Evolutionary conservation across 1,139 yeast genomes (phyloP).

Genomic region (Pichia cactophila): DNA sequence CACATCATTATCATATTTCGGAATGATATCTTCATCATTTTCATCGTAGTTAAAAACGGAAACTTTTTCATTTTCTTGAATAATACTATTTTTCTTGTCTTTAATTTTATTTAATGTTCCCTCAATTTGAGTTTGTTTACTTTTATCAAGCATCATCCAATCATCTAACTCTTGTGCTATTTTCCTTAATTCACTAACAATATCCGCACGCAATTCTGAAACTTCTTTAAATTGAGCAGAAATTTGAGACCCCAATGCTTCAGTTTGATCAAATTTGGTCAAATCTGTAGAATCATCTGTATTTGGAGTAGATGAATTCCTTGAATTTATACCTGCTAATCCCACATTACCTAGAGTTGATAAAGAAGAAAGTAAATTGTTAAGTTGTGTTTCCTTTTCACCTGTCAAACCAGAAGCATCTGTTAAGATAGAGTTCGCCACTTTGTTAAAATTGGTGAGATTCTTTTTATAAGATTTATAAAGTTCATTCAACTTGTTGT

Average conservation of each 20-base stretch:
- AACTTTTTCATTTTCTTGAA: conserved; percentile 5
- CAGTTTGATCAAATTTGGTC: conserved; percentile 1
- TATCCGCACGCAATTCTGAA: conserved; percentile 31
- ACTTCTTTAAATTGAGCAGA: conserved; percentile 24
- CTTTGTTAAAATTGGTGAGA: conserved; percentile 5
- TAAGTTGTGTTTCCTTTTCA: conserved; percentile 5
- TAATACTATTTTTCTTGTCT: conserved; percentile 9
- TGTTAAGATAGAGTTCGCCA: conserved; percentile 1
- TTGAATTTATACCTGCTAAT: not conserved
- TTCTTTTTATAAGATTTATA: conserved; percentile 6
- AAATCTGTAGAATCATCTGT: not conserved
- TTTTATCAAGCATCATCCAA: conserved; percentile 39
- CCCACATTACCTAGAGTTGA: conserved; percentile 4
- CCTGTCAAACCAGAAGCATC: not conserved
- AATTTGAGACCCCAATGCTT: conserved; percentile 4
- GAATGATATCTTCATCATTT: conserved; percentile 28
- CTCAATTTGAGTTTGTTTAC: conserved; percentile 37
- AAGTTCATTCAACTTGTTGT: conserved; percentile 4
- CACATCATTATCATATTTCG: conserved; percentile 31
- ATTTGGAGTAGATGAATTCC: not conserved
- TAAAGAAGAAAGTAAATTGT: conserved; percentile 8
- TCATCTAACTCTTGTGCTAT: conserved; percentile 37
- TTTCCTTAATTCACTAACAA: conserved; percentile 37
- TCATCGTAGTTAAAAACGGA: conserved; percentile 24
- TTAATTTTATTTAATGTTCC: conserved; percentile 16